Percentiles rank a stretch among this genome's conserved stretches.
These are phyloP conservation scores for Mycena belliarum DNA, from an alignment of 768 basidiomycete species.

Conservation along the genomic window DNA sequence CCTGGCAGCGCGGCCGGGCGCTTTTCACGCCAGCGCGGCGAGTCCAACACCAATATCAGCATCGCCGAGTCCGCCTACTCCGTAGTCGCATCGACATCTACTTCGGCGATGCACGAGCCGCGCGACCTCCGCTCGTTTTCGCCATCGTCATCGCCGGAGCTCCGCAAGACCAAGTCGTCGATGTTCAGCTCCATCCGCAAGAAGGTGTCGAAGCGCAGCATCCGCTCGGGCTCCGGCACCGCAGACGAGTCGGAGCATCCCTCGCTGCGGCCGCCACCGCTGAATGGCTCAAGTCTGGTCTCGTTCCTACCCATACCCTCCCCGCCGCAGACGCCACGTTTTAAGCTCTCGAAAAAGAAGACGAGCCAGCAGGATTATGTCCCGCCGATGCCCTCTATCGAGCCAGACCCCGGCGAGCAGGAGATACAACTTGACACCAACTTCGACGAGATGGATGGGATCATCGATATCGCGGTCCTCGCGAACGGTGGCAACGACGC, in stretches of 20 bases:
- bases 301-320: slow-evolving; percentile 25
- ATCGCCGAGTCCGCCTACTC: slow-evolving; percentile 22
- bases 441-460: slow-evolving; percentile 78
- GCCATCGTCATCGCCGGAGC: slow-evolving; percentile 30
- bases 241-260: slow-evolving; percentile 37
- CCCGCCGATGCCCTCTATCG: slow-evolving; percentile 33
- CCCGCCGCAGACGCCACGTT: slow-evolving; percentile 14
- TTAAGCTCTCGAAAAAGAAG: slow-evolving; percentile 31
- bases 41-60: slow-evolving; percentile 20
- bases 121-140: neutral
- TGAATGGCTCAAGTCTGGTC: slow-evolving; percentile 28
- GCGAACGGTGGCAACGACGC: slow-evolving; percentile 31
- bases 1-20: slow-evolving; percentile 19
- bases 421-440: slow-evolving; percentile 63
- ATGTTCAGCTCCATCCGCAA: slow-evolving; percentile 44
- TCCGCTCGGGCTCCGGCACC: slow-evolving; percentile 32
- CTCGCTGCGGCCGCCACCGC: slow-evolving; percentile 37
- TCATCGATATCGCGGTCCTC: slow-evolving; percentile 54
- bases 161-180: slow-evolving; percentile 53
- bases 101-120: slow-evolving; percentile 10
- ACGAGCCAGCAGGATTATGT: slow-evolving; percentile 34
- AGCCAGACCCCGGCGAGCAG: slow-evolving; percentile 33
- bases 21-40: slow-evolving; percentile 19
- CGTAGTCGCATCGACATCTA: slow-evolving; percentile 17
- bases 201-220: slow-evolving; percentile 41